These are phyloP conservation scores for Aspergillus terreus DNA, from an alignment of 2,329 filamentous ascomycete species.

Conservation along the genomic window DNA sequence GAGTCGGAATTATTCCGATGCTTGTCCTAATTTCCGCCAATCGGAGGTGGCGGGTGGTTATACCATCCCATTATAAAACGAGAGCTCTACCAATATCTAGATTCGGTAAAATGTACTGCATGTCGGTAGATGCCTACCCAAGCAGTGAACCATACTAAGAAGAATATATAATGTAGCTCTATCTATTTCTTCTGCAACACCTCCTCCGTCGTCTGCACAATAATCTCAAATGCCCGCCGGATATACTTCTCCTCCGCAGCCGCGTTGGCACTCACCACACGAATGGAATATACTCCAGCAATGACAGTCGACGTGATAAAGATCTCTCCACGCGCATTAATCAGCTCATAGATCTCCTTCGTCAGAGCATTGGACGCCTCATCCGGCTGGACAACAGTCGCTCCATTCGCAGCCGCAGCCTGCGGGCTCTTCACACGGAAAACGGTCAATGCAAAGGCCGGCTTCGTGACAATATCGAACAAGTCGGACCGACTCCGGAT, in stretches of 20 bases:
- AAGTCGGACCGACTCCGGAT: slow-evolving; percentile 61
- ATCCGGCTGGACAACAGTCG: slow-evolving; percentile 27
- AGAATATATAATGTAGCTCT: too few species aligned
- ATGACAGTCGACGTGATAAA: slow-evolving; percentile 78
- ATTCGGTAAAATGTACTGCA: too few species aligned
- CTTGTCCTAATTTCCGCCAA: too few species aligned
- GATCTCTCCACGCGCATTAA: slow-evolving; percentile 72
- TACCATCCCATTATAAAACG: too few species aligned
- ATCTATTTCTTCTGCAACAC: not conserved
- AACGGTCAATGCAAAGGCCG: slow-evolving; percentile 75
- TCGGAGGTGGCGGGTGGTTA: too few species aligned
- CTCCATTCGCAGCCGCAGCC: slow-evolving; percentile 3
- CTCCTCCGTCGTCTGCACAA: slow-evolving; percentile 47
- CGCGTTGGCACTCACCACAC: slow-evolving; percentile 71
- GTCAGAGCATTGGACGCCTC: slow-evolving; percentile 65
- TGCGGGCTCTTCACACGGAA: slow-evolving; percentile 58
- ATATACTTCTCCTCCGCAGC: slow-evolving; percentile 70
- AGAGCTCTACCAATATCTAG: too few species aligned
- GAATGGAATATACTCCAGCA: slow-evolving; percentile 70
- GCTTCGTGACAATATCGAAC: slow-evolving; percentile 70
- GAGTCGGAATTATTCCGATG: too few species aligned
- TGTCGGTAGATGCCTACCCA: too few species aligned
- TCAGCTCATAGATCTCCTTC: slow-evolving; percentile 68
- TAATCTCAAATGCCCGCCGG: slow-evolving; percentile 66
- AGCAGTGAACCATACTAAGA: too few species aligned